Evolutionary conservation across 805 yeast genomes (phyloP).

Genomic region (Saccharomycopsis sp.): DNA sequence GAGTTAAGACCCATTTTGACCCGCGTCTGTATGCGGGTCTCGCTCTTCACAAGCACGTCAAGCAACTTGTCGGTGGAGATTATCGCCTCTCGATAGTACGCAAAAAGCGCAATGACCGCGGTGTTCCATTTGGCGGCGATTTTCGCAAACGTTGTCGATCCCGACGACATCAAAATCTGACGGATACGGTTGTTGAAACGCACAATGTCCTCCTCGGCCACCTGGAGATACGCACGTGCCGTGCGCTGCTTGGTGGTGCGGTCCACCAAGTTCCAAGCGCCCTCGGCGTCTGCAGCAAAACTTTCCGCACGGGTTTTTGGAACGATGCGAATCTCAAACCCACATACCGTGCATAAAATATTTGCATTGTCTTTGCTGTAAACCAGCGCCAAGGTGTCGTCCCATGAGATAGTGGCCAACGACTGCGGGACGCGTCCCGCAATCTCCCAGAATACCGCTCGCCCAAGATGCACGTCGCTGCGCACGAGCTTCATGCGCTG

Average conservation of each 20-base stretch:
- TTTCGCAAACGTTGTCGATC: slow-evolving; percentile 91
- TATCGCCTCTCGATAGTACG: slow-evolving; percentile 91
- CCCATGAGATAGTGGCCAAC: slow-evolving; percentile 67
- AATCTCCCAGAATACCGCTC: slow-evolving; percentile 90
- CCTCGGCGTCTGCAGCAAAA: slow-evolving; percentile 56
- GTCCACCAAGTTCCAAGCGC: slow-evolving; percentile 84
- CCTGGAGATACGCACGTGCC: slow-evolving; percentile 81
- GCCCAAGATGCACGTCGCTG: slow-evolving; percentile 84
- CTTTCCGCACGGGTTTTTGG: slow-evolving; percentile 63
- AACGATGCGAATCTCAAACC: slow-evolving; percentile 84
- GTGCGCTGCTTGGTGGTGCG: slow-evolving; percentile 73
- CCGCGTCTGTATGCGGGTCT: slow-evolving; percentile 87
- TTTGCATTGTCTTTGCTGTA: slow-evolving; percentile 90
- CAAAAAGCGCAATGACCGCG: slow-evolving; percentile 74
- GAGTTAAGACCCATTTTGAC: slow-evolving; percentile 94
- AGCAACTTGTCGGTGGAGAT: slow-evolving; percentile 72
- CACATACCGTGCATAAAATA: slow-evolving; percentile 82
- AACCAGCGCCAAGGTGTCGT: slow-evolving; percentile 73
- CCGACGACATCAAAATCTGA: slow-evolving; percentile 90
- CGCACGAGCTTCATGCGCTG: slow-evolving; percentile 85
- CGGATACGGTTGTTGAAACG: slow-evolving; percentile 77
- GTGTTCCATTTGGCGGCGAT: slow-evolving; percentile 96
- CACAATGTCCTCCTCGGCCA: slow-evolving; percentile 71
- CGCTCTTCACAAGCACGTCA: slow-evolving; percentile 82
- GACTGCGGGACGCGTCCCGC: slow-evolving; percentile 73